Base-by-base conservation (phyloP, 1,139 yeast species). In the Yamadazyma membranifaciens region DNA sequence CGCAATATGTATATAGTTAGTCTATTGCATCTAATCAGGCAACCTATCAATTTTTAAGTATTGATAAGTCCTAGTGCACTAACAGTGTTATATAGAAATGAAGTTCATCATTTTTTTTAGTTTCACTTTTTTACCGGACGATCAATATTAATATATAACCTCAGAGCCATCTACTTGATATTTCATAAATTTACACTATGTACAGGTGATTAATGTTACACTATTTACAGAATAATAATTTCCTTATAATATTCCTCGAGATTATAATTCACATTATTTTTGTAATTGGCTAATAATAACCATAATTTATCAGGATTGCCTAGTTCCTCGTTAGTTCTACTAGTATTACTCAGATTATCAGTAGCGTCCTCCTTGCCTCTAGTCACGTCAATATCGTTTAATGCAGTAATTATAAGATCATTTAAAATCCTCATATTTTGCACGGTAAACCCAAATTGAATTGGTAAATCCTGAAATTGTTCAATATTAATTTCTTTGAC, bases 361-460 rank as follows among this genome's bases (percentile, higher is more conserved):
- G 14, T 4, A 20, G 4, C 24, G 5, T 20, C n/a, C 9, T n/a
- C 16, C 4, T 42, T 37, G 1, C 41, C 39, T 31, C 39, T 39
- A 15, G 17, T 38, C 3, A 43, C 36, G 6, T 43, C 49, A 14
- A 44, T n/a, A n/a, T 45, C 44, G 27, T 39, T 33, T 13, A 45
- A 3, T 6, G 38, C 36, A 9, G 13, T 26, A 4, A n/a, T 13
- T 4, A 44, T 13, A 2, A 29, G n/a, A 7, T 36, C 13, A 22
- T 20, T 34, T 14, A 45, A 12, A 13, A 31, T 9, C 7, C 29
- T 14, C 12, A 45, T 17, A 16, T 33, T 36, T 28, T 40, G 32
- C 7, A n/a, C 12, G 2, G 45, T 41, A 24, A 45, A 45, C 13
- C 47, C 44, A 24, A 36, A 36, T 14, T 34, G 29, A 3, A n/a